phyloP scores from a whole-genome alignment of 2,329 filamentous ascomycete genomes.

The Sphaerulina musiva region DNA sequence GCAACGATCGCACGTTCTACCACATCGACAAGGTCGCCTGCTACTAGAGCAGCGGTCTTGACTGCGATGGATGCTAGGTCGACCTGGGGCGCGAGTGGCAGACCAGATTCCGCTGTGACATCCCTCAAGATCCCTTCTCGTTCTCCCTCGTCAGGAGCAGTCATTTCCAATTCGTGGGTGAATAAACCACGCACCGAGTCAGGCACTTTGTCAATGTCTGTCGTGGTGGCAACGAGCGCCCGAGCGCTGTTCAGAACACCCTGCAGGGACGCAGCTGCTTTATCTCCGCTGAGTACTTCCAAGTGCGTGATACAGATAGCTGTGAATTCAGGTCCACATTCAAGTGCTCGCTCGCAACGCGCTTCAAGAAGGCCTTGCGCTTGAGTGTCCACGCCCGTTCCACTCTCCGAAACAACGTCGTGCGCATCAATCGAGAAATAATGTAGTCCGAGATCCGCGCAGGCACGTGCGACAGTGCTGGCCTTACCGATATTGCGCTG shows the following conservation, averaged over 20 bases:
- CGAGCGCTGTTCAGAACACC: slow-evolving; percentile 73
- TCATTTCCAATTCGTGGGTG: slow-evolving; percentile 91
- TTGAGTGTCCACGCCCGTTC: slow-evolving; percentile 83
- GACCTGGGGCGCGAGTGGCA: slow-evolving; percentile 74
- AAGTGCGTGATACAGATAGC: slow-evolving; percentile 82
- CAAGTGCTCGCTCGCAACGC: slow-evolving; percentile 78
- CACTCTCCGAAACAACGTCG: slow-evolving; percentile 87
- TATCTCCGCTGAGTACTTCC: slow-evolving; percentile 82
- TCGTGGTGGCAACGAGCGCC: slow-evolving; percentile 87
- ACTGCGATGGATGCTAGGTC: slow-evolving; percentile 79
- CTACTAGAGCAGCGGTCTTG: slow-evolving; percentile 92
- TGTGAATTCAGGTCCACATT: slow-evolving; percentile 77
- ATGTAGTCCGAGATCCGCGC: slow-evolving; percentile 83
- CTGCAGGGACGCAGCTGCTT: slow-evolving; percentile 77
- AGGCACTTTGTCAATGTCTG: slow-evolving; percentile 88
- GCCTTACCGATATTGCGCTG: slow-evolving; percentile 91
- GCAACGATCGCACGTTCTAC: slow-evolving; percentile 82
- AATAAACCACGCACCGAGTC: slow-evolving; percentile 86
- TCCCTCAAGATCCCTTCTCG: slow-evolving; percentile 78
- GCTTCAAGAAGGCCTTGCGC: slow-evolving; percentile 86
- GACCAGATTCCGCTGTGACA: slow-evolving; percentile 67
- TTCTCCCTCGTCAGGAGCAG: slow-evolving; percentile 84
- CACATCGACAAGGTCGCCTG: slow-evolving; percentile 84
- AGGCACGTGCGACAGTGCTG: slow-evolving; percentile 68
- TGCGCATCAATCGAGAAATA: slow-evolving; percentile 85